Evolutionary conservation across 2,329 filamentous ascomycete species (phyloP), one percentile per base, ranked within the genome.

Genomic region (Diaporthe citrichinensis): DNA sequence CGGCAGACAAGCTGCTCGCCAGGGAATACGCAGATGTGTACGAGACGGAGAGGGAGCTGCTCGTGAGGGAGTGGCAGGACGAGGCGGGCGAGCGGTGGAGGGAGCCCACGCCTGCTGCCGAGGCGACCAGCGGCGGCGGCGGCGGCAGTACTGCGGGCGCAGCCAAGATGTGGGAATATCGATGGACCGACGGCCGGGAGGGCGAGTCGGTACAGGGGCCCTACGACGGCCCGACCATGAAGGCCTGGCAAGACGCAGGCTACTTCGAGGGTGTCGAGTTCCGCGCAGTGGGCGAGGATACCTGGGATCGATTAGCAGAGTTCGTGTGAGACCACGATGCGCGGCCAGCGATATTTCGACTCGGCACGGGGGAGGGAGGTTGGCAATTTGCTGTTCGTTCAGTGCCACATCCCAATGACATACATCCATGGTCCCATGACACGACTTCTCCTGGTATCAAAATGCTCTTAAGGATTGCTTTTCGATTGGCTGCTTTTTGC

Each of bases 201-300:
- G 94, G 91, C 39, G 94, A 91, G 15, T 90, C 91, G 65, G 90
- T 90, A 75, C 95, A 99, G 83, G 97, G 97, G 0, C 96, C 97
- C 0, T 99, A 95, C 83, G 95, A 98, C 81, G 91, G 90, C 10
- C 83, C 89, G 7, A 96, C 93, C 51, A 98, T 99, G 97, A 91
- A 92, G 80, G 94, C 94, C 3, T 99, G 97, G 97, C 92, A 94
- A 79, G 92, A 94, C 77, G 95, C 95, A 34, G 97, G 97, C 3
- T 98, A 98, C 83, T 99, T 99, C 84, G 93, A 97, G 78, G 95
- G 94, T 0, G 95, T 98, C 34, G 96, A 96, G 82, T 96, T 96
- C 80, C 89, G 92, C 78, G 87, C 85, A 76, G 89, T 86, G 9
- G 91, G 89, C 15, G 88, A 89, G 34, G 87, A 84, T 31, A 83